A percentile compares a stretch with the other conserved stretches of the same genome.
Evolutionary conservation across 306 rosid genomes (phyloP).

Genomic region (Abrus precatorius): DNA sequence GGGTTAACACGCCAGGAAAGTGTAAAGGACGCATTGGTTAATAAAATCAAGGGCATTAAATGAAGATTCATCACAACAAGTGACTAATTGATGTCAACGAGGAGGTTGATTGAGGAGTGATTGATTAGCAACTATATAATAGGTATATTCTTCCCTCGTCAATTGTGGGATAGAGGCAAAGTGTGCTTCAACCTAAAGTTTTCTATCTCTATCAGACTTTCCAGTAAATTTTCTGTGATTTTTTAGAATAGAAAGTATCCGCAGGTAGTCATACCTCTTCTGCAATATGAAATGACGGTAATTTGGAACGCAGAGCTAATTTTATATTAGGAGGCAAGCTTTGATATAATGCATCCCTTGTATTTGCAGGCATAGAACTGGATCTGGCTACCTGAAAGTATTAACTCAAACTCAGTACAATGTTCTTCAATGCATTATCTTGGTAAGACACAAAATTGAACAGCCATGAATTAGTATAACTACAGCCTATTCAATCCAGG

Average conservation of each 20-base stretch:
- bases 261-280: constrained; percentile 66
- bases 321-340: constrained; percentile 79
- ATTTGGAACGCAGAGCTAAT: constrained; percentile 67
- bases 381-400: constrained; percentile 76
- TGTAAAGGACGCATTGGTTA: not conserved
- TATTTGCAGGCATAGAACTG: constrained; percentile 69
- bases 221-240: constrained; percentile 12
- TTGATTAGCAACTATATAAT: constrained; percentile 14
- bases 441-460: constrained; percentile 10
- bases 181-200: constrained; percentile 24
- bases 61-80: not conserved
- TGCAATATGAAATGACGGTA: constrained; percentile 61
- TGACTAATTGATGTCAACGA: constrained; percentile 7
- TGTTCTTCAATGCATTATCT: constrained; percentile 20
- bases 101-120: constrained; percentile 22
- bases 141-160: not conserved
- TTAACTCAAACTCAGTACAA: constrained; percentile 42
- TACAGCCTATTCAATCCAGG: constrained; percentile 24
- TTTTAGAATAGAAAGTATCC: constrained; percentile 29
- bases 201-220: constrained; percentile 25
- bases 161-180: constrained; percentile 14
- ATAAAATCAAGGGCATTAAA: constrained; percentile 28
- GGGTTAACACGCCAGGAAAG: constrained; percentile 3
- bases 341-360: constrained; percentile 80
- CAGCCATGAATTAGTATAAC: not conserved